Evolutionary conservation across 176 grass and related monocot species (phyloP), one percentile per base, ranked within the genome.

Genomic region (Avena atlantica): DNA sequence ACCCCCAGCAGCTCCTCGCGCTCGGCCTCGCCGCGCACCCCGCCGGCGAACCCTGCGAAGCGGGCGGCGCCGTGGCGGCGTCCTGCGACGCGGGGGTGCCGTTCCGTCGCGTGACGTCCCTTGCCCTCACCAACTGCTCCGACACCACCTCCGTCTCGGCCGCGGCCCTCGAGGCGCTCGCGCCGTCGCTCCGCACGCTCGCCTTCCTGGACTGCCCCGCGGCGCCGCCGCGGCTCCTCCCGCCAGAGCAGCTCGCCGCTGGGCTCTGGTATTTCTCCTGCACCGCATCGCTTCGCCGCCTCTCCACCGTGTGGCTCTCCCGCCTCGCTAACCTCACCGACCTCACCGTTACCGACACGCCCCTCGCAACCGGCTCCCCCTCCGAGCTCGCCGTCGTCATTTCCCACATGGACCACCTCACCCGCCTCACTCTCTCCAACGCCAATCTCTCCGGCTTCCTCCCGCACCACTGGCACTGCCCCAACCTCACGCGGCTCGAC

Each of bases 401-500:
- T 51, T 99, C 94, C 40, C 87, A 91, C 72, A 99, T 96, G 97
- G 85, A 45, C 37, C 85, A 49, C 61, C 90, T 99, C 23, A 84
- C 64, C 4, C 81, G 69, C 14, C 92, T 91, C 70, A 92, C 87
- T 42, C n/a, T 96, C 87, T 91, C 94, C 78, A 80, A 84, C 56
- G 76, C 92, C 36, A 96, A 94, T 89, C 85, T 99, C 82, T 96
- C 97, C 11, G 97, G 94, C 42, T 59, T 58, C n/a, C 51, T 99
- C 51, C 97, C 94, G 66, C 97, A 91, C 89, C 92, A 94, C 69
- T 96, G 94, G 97, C 94, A 99, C 61, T 89, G 88, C 84, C 83
- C 90, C 85, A 92, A 91, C 79, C 90, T 99, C 79, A 88, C 89
- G 17, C 92, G 81, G 77, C 94, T 96, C 55, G 92, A 99, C 74